Base-by-base conservation (phyloP, 1,284 basidiomycete species). In the Tremellales sp. region DNA sequence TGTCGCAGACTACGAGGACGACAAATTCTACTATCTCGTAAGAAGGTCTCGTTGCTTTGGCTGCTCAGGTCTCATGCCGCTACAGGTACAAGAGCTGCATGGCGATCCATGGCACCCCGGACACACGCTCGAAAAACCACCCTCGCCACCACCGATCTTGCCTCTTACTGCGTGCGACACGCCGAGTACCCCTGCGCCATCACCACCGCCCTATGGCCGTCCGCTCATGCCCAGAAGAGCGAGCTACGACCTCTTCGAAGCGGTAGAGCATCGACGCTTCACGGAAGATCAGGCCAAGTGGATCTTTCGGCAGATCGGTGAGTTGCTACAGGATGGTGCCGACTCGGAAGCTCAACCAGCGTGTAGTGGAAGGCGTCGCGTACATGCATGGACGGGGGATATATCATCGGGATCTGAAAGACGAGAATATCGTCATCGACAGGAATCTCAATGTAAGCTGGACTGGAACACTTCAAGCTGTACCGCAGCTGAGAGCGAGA, bases 171-270 rank as follows among this genome's bases (percentile, higher is more conserved):
- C 36, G 21, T 43, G 42, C 5, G 42, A 45, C 37, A 49, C 45
- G 12, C 49, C 63, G 50, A 32, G 63, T 54, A 41, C 45, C 40
- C 43, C 55, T 33, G 35, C 55, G 59, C 25, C 59, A 48, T 51
- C 40, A 22, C 39, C 54, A 21, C 54, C 56, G n/a, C 50, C 56
- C 9, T 61, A 58, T 33, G 54, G 33, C 54, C 77, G 78, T 19
- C 78, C 79, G 4, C 72, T 74, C 33, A 84, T 84, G 74, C 74
- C 79, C 39, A 80, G 87, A 22, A 80, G 89, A 32, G 79, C 86
- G 33, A 90, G 87, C 16, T 83, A 92, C 68, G 91, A 95, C 65
- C 76, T 95, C 37, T 94, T 94, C 58, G 91, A 94, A 66, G 94
- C 87, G 67, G 91, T 94, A 49, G 91, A 94, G 71, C 78, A 90